These are phyloP conservation scores for Cucumis hystrix DNA, from an alignment of 306 rosid species.

Conservation along the genomic window DNA sequence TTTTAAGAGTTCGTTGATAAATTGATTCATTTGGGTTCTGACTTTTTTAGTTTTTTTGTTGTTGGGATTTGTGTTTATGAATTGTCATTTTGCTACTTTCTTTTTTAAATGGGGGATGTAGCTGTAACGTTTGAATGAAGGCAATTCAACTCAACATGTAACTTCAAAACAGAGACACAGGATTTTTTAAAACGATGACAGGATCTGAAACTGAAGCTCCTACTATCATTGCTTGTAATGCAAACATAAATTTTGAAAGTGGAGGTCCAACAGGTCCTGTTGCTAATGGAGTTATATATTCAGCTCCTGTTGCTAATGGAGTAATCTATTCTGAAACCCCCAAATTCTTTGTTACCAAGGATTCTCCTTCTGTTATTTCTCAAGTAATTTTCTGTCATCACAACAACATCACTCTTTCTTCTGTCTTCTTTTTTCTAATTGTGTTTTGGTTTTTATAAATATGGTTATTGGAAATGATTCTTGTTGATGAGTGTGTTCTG, in stretches of 20 bases:
- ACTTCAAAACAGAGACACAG: neutral
- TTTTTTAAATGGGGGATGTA: neutral
- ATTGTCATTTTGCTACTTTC: neutral
- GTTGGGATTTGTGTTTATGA: neutral
- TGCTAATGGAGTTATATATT: neutral
- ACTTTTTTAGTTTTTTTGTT: neutral
- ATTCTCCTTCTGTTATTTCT: neutral
- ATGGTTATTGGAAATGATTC: constrained; percentile 9
- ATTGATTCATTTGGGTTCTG: neutral
- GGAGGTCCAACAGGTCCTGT: constrained; percentile 5
- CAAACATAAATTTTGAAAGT: neutral
- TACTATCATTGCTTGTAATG: neutral
- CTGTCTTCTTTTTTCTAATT: constrained; percentile 28
- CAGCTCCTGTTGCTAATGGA: neutral
- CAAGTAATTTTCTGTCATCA: neutral
- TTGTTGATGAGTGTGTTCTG: constrained; percentile 1
- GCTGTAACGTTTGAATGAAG: neutral
- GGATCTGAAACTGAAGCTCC: constrained; percentile 2
- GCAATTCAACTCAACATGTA: neutral
- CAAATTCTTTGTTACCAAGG: neutral
- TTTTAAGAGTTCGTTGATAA: neutral
- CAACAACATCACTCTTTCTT: constrained; percentile 4
- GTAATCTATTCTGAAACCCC: neutral
- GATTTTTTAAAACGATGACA: neutral
- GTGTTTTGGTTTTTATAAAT: constrained; percentile 12